Conservation (phyloP, 306 rosid species). For the Ochetophila trinervis region DNA sequence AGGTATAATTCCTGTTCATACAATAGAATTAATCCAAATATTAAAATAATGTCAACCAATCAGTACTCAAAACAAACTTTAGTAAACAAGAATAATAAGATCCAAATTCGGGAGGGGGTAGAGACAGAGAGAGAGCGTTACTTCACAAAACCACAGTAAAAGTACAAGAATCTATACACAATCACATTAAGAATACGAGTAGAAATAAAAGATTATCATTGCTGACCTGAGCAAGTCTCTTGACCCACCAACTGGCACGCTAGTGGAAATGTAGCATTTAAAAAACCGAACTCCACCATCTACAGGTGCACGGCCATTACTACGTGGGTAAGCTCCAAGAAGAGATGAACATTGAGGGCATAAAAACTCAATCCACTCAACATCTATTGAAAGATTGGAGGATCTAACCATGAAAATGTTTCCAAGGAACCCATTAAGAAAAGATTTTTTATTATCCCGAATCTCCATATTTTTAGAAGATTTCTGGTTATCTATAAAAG, state of each 20-base stretch:
- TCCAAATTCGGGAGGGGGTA: neutral
- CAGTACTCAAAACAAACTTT: conserved; percentile 13
- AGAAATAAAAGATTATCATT: neutral
- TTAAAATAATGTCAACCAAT: neutral
- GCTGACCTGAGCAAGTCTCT: conserved; percentile 73
- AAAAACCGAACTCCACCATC: conserved; percentile 85
- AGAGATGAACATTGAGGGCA: conserved; percentile 77
- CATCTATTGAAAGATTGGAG: conserved; percentile 65
- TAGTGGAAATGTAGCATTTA: conserved; percentile 74
- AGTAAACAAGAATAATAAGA: conserved; percentile 5
- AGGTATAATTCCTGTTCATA: conserved; percentile 57
- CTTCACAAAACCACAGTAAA: neutral
- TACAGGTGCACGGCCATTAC: conserved; percentile 47
- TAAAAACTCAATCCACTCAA: conserved; percentile 67
- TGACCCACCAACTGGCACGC: conserved; percentile 46
- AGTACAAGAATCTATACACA: neutral
- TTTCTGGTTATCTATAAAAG: conserved; percentile 22
- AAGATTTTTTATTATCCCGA: conserved; percentile 47
- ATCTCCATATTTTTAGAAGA: conserved; percentile 34
- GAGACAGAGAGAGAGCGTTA: neutral
- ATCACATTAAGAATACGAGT: neutral
- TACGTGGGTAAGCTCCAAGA: conserved; percentile 86
- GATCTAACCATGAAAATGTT: conserved; percentile 84
- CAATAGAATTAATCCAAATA: conserved; percentile 12
- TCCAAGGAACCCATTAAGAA: conserved; percentile 86